Percentiles rank a stretch among this genome's conserved stretches.
phyloP scores from a whole-genome alignment of 1,284 basidiomycete genomes.

The Cryptococcus deneoformans region DNA sequence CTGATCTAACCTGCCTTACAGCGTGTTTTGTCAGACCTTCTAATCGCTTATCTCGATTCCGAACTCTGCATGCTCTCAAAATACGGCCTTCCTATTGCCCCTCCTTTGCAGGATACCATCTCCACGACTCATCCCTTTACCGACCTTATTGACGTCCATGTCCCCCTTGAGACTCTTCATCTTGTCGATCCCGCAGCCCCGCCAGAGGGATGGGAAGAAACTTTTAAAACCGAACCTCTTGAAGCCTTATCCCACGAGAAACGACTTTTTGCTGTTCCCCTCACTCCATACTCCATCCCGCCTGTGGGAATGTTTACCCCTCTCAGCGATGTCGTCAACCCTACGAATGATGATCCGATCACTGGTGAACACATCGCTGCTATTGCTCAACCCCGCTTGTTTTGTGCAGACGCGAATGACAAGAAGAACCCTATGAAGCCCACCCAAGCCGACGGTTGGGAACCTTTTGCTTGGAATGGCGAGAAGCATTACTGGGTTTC shows the following conservation, averaged over 20 bases:
- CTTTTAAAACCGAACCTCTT: constrained; percentile 30
- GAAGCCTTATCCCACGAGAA: constrained; percentile 23
- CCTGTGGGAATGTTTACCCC: constrained; percentile 39
- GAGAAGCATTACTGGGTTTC: constrained; percentile 49
- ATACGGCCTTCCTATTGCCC: constrained; percentile 35
- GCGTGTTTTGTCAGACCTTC: constrained; percentile 46
- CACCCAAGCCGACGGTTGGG: constrained; percentile 37
- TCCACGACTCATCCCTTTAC: constrained; percentile 26
- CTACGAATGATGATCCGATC: constrained; percentile 25
- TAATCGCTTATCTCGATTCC: constrained; percentile 47
- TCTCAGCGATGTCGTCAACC: constrained; percentile 39
- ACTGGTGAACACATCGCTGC: constrained; percentile 27
- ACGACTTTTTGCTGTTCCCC: constrained; percentile 35
- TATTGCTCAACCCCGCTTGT: constrained; percentile 41
- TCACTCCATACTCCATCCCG: constrained; percentile 39
- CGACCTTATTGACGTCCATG: constrained; percentile 33
- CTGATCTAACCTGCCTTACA: constrained; percentile 4
- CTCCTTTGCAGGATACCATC: constrained; percentile 26
- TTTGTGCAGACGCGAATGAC: constrained; percentile 49
- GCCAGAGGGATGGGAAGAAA: constrained; percentile 41
- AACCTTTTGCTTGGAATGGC: constrained; percentile 44
- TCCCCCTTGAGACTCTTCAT: constrained; percentile 33
- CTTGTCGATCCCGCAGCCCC: constrained; percentile 25
- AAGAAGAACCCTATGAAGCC: constrained; percentile 42
- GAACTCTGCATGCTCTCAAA: constrained; percentile 44